A percentile compares a stretch with the other conserved stretches of the same genome.
These are phyloP conservation scores for Hypoxylon rubiginosum DNA, from an alignment of 2,329 filamentous ascomycete species.

Conservation along the genomic window DNA sequence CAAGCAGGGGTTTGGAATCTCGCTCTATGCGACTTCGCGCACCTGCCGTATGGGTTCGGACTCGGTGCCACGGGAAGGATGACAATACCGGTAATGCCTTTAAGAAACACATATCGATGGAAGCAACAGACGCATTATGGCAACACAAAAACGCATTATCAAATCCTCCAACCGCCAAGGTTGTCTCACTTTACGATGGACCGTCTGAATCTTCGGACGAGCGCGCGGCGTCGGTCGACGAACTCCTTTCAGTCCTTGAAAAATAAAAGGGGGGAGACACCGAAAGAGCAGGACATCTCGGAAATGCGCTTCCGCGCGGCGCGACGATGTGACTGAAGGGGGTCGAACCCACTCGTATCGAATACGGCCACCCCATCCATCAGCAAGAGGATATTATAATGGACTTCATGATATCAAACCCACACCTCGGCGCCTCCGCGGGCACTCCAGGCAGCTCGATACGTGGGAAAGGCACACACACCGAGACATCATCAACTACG, in stretches of 20 bases:
- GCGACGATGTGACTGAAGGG: conserved; percentile 26
- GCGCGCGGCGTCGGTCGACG: not conserved
- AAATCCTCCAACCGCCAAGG: conserved; percentile 23
- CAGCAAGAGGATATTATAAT: conserved; percentile 6
- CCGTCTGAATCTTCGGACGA: conserved; percentile 6
- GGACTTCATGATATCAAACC: conserved; percentile 21
- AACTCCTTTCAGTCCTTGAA: not conserved
- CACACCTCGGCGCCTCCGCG: conserved; percentile 17
- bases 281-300: conserved; percentile 1
- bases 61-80: conserved; percentile 22
- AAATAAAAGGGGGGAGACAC: not conserved
- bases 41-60: conserved; percentile 37
- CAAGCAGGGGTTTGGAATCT: conserved; percentile 7
- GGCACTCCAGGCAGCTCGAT: not conserved
- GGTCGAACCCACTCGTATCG: conserved; percentile 11
- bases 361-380: conserved; percentile 27
- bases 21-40: conserved; percentile 26
- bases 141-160: not conserved
- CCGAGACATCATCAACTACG: conserved; percentile 11
- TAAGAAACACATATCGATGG: conserved; percentile 13
- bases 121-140: conserved; percentile 7
- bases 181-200: conserved; percentile 5
- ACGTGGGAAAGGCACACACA: not conserved
- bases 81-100: conserved; percentile 12
- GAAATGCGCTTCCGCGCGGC: conserved; percentile 13